Evolutionary conservation across 176 grass and related monocot genomes (phyloP).

Genomic region (Zoysia pacifica): DNA sequence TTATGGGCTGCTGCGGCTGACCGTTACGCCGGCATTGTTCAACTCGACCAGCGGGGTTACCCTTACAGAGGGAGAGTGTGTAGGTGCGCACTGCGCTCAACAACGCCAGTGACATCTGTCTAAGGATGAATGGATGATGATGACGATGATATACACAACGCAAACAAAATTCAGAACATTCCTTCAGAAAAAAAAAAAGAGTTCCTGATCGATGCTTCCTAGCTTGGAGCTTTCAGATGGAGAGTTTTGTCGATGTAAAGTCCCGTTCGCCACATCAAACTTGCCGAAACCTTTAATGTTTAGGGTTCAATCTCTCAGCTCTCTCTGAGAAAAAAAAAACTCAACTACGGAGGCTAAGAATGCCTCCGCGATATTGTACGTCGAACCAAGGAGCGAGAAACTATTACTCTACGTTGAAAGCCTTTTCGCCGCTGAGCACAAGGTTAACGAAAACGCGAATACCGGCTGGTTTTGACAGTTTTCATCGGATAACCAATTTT

Average conservation of each 20-base stretch:
- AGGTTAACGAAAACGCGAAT: no score
- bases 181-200: not conserved
- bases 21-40: constrained; percentile 5
- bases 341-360: no score
- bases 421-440: no score
- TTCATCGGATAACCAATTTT: no score
- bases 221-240: not conserved
- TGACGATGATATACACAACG: not conserved
- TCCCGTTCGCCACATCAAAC: not conserved
- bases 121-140: not conserved
- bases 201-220: no score
- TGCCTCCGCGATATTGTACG: no score
- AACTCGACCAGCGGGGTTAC: constrained; percentile 27
- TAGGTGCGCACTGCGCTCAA: not conserved
- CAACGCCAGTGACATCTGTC: not conserved
- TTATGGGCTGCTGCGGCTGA: not conserved
- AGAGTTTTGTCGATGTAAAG: not conserved
- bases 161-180: not conserved
- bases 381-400: no score
- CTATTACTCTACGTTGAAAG: no score
- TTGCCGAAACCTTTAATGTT: not conserved
- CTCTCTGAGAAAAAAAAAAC: not conserved
- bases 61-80: not conserved
- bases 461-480: no score
- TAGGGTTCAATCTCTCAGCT: not conserved